Conservation (phyloP, 2,329 filamentous ascomycete genomes). For the Paracamarosporium sp. region DNA sequence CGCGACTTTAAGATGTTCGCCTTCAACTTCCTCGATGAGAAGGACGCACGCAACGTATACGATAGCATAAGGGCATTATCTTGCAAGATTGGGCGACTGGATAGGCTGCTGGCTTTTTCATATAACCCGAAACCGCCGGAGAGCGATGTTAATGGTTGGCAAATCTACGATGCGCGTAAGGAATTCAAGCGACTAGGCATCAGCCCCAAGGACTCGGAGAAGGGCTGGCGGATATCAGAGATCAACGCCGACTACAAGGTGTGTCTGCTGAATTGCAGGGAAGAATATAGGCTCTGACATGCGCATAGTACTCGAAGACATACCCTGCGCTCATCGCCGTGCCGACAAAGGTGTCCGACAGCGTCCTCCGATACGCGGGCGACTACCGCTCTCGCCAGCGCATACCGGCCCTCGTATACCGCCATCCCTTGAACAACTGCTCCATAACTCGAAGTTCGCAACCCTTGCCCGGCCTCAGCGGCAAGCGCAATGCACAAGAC, state of each 20-base stretch:
- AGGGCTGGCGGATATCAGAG: conserved; percentile 85
- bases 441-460: conserved; percentile 96
- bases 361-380: conserved; percentile 90
- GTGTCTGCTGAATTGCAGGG: conserved; percentile 13
- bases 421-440: conserved; percentile 97
- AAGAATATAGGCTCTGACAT: not conserved
- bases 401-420: conserved; percentile 88
- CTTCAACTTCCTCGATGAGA: conserved; percentile 82
- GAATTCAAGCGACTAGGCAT: conserved; percentile 91
- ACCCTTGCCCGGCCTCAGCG: conserved; percentile 82
- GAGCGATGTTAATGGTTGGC: conserved; percentile 78
- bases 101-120: conserved; percentile 89
- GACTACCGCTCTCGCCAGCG: conserved; percentile 87
- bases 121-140: conserved; percentile 80
- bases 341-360: conserved; percentile 91
- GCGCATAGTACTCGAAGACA: conserved; percentile 77
- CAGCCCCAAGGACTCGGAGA: conserved; percentile 76
- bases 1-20: conserved; percentile 94
- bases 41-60: conserved; percentile 80
- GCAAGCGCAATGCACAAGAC: conserved; percentile 92
- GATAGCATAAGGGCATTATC: conserved; percentile 83
- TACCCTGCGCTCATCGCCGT: conserved; percentile 88
- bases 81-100: conserved; percentile 80
- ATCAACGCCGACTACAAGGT: conserved; percentile 87
- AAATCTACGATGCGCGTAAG: conserved; percentile 80